Conservation (phyloP, 768 basidiomycete species). For the Suillus subluteus region DNA sequence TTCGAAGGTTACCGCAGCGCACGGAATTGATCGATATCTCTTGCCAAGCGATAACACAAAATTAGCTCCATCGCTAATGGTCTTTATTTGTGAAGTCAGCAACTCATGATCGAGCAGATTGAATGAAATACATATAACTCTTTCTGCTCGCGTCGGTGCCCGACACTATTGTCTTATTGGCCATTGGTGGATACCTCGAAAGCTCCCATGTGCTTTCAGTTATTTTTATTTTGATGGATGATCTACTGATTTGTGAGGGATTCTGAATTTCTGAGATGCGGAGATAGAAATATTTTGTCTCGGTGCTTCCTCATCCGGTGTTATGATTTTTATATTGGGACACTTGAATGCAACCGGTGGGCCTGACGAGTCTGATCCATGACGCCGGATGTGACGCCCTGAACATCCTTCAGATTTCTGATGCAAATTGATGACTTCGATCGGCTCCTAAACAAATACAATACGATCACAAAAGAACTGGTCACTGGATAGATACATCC, state of each 20-base stretch:
- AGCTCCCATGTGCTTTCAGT: slow-evolving; percentile 11
- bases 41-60: slow-evolving; percentile 3
- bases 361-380: slow-evolving; percentile 8
- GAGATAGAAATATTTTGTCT: slow-evolving; percentile 8
- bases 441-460: not conserved
- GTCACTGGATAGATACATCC: not conserved
- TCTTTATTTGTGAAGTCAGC: not conserved
- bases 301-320: slow-evolving; percentile 10
- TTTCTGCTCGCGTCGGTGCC: not conserved
- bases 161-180: not conserved
- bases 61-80: not conserved
- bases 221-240: slow-evolving; percentile 10
- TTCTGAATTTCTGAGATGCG: slow-evolving; percentile 6
- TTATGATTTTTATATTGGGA: slow-evolving; percentile 5
- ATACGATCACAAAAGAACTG: not conserved
- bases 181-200: slow-evolving; percentile 28
- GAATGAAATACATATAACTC: not conserved
- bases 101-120: not conserved
- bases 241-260: slow-evolving; percentile 9
- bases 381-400: not conserved
- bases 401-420: not conserved
- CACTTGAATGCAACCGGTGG: not conserved
- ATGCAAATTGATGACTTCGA: not conserved
- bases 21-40: not conserved
- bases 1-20: not conserved